phyloP scores from a whole-genome alignment of 202 grass and related monocot genomes.

The Carex sylvatica region DNA sequence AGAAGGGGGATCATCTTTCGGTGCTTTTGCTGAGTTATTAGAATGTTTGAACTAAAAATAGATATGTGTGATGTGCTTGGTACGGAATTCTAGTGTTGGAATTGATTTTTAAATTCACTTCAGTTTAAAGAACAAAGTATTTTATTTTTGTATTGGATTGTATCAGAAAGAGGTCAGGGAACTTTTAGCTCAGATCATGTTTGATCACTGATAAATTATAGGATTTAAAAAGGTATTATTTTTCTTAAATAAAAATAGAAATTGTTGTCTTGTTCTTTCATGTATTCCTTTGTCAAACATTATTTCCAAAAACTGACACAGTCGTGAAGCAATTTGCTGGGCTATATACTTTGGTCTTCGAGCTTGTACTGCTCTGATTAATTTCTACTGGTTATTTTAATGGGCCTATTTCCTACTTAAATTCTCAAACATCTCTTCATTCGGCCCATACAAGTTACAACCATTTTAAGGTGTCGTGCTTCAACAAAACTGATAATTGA shows the following conservation, averaged over 20 bases:
- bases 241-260: too few species aligned
- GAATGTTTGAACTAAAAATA: too few species aligned
- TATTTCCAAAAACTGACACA: background rate
- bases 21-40: too few species aligned
- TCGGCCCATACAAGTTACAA: background rate
- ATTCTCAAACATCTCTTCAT: background rate
- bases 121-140: background rate
- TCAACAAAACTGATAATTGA: too few species aligned
- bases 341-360: background rate
- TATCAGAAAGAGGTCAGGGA: background rate
- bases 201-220: background rate
- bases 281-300: too few species aligned
- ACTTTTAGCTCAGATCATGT: background rate
- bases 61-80: too few species aligned
- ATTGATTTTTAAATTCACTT: too few species aligned
- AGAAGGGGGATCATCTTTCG: constrained; percentile 20
- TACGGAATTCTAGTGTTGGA: too few species aligned
- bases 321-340: background rate
- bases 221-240: too few species aligned
- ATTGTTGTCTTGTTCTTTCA: too few species aligned
- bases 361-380: background rate
- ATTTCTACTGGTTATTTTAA: background rate
- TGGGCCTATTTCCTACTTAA: background rate
- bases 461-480: background rate
- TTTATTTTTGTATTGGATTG: background rate